A percentile compares a stretch with the other conserved stretches of the same genome.
These are phyloP conservation scores for Orbilia quercus DNA, from an alignment of 2,329 filamentous ascomycete genomes.

Conservation along the genomic window DNA sequence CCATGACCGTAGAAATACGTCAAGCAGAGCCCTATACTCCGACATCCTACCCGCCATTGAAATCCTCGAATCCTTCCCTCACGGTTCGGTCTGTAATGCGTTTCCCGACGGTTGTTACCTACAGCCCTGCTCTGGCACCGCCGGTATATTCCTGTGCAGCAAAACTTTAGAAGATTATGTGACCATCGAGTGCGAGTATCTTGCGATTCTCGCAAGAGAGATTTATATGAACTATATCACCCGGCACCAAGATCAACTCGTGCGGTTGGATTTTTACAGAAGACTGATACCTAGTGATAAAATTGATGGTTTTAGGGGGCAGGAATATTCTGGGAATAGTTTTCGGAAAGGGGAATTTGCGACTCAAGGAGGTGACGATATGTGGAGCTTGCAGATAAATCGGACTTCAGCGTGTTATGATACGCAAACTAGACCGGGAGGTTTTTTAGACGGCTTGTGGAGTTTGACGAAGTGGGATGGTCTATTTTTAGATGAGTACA, in stretches of 20 bases:
- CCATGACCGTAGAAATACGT: conserved; percentile 34
- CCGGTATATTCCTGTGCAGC: conserved; percentile 42
- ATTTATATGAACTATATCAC: conserved; percentile 35
- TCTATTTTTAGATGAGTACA: background rate
- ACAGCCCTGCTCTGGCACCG: conserved; percentile 32
- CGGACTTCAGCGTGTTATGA: conserved; percentile 29
- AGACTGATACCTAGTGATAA: conserved; percentile 1
- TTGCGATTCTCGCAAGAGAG: conserved; percentile 32
- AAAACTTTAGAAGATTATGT: conserved; percentile 9
- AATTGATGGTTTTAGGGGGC: conserved; percentile 29
- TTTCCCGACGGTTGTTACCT: conserved; percentile 36
- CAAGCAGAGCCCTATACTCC: conserved; percentile 16
- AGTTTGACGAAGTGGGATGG: conserved; percentile 7
- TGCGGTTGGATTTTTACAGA: conserved; percentile 29
- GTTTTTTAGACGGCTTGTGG: conserved; percentile 28
- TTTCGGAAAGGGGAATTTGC: conserved; percentile 45
- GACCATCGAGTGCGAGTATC: conserved; percentile 24
- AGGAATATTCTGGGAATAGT: conserved; percentile 45
- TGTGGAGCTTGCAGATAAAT: conserved; percentile 48
- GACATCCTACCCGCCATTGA: conserved; percentile 32
- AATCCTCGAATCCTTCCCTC: conserved; percentile 25
- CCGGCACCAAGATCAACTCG: conserved; percentile 33
- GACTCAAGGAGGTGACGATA: conserved; percentile 32
- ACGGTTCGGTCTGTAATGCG: conserved; percentile 17
- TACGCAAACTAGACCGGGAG: conserved; percentile 12